phyloP scores from a whole-genome alignment of 495 filamentous ascomycete species.

The Podospora anserina region DNA sequence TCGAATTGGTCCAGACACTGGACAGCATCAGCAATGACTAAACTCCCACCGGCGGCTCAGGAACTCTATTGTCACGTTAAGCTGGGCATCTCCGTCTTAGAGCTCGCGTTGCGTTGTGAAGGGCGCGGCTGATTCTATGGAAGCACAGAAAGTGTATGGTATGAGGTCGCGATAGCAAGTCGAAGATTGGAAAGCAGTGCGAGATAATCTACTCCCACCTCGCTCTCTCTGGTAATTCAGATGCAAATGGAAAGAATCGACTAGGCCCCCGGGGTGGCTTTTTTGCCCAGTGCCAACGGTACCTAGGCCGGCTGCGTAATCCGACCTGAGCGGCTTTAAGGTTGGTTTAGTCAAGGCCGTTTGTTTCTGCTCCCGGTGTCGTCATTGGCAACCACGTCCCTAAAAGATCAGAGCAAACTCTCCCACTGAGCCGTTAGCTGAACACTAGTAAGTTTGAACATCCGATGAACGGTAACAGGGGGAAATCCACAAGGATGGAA shows the following conservation, averaged over 20 bases:
- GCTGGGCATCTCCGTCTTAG: neutral
- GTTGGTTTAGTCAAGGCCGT: neutral
- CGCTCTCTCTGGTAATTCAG: neutral
- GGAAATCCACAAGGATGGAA: neutral
- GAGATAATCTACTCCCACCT: neutral
- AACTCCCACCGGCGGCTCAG: neutral
- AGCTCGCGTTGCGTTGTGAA: slow-evolving; percentile 1
- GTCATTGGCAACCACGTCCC: neutral
- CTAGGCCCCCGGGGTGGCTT: neutral
- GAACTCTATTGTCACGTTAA: neutral
- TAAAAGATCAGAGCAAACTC: too few species aligned
- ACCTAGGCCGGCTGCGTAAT: neutral
- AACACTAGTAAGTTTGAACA: neutral
- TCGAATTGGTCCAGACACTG: neutral
- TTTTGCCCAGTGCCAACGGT: neutral
- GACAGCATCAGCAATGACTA: neutral
- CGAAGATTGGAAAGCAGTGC: neutral
- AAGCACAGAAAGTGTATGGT: neutral
- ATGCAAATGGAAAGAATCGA: neutral
- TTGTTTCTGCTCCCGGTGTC: slow-evolving; percentile 3
- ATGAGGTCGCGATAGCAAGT: neutral
- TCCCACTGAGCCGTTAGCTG: too few species aligned
- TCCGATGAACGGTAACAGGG: neutral
- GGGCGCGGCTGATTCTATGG: neutral
- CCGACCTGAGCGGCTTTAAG: neutral